Conservation (phyloP, 148 eudicot species). For the Tetragonia tetragonoides region DNA sequence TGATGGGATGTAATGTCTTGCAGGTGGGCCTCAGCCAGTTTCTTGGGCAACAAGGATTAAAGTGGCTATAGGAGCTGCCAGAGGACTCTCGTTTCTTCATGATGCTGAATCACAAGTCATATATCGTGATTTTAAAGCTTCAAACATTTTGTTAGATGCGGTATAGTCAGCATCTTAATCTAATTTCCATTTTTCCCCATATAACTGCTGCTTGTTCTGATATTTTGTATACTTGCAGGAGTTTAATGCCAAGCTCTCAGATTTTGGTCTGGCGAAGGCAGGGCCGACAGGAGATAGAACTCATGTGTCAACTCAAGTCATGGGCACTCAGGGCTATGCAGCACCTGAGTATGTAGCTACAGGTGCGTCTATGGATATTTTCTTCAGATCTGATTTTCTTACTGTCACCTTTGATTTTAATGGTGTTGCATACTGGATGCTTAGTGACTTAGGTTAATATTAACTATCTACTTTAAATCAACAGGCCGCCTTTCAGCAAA, state of each 20-base stretch:
- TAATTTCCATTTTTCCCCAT: background rate
- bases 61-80: constrained; percentile 79
- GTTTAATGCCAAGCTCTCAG: constrained; percentile 66
- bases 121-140: constrained; percentile 69
- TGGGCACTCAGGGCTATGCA: constrained; percentile 84
- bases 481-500: constrained; percentile 73
- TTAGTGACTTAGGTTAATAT: no score
- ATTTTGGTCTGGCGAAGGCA: constrained; percentile 75
- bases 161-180: constrained; percentile 26
- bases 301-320: constrained; percentile 76
- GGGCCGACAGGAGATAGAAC: constrained; percentile 79
- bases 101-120: constrained; percentile 64
- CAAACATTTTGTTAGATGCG: constrained; percentile 62
- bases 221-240: constrained; percentile 39
- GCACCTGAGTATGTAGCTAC: constrained; percentile 80
- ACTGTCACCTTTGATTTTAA: no score
- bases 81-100: constrained; percentile 74
- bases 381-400: no score
- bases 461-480: no score
- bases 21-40: constrained; percentile 79
- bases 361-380: constrained; percentile 27
- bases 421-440: no score
- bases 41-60: constrained; percentile 75
- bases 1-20: constrained; percentile 4
- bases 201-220: background rate